Percentiles rank a stretch among this genome's conserved stretches.
phyloP scores from a whole-genome alignment of 2,329 filamentous ascomycete genomes.

The Talaromyces sp. region DNA sequence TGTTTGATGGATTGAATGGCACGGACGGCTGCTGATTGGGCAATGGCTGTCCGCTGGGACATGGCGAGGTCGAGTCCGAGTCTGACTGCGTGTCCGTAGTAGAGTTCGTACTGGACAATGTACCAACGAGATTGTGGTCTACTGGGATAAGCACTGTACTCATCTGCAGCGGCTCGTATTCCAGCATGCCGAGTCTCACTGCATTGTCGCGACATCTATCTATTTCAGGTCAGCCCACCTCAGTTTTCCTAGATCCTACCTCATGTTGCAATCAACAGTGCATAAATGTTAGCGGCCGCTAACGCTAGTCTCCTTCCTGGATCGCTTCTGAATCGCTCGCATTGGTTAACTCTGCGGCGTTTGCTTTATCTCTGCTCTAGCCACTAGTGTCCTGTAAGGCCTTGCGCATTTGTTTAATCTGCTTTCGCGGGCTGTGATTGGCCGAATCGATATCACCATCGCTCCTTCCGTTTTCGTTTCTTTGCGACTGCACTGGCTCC shows the following conservation, averaged over 20 bases:
- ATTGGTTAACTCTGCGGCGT: conserved; percentile 6
- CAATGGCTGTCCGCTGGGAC: background rate
- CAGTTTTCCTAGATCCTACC: too few relatives aligned
- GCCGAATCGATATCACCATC: background rate
- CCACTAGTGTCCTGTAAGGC: too few relatives aligned
- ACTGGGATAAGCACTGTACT: too few relatives aligned
- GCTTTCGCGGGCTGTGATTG: background rate
- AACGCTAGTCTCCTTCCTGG: background rate
- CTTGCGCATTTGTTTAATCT: background rate
- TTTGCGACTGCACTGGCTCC: background rate
- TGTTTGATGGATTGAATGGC: background rate
- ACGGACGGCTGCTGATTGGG: background rate
- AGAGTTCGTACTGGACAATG: too few relatives aligned
- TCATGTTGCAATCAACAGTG: background rate
- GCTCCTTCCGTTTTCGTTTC: conserved; percentile 1
- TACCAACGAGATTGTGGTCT: too few relatives aligned
- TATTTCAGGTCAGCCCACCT: background rate
- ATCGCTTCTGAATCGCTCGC: background rate
- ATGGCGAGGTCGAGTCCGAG: background rate
- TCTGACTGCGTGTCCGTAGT: too few relatives aligned
- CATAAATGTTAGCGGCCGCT: background rate
- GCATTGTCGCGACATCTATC: background rate
- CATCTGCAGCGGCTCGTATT: background rate
- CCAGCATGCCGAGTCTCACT: background rate
- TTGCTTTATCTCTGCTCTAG: background rate